Base-by-base conservation (phyloP, 495 filamentous ascomycete genomes). In the Evernia prunastri region DNA sequence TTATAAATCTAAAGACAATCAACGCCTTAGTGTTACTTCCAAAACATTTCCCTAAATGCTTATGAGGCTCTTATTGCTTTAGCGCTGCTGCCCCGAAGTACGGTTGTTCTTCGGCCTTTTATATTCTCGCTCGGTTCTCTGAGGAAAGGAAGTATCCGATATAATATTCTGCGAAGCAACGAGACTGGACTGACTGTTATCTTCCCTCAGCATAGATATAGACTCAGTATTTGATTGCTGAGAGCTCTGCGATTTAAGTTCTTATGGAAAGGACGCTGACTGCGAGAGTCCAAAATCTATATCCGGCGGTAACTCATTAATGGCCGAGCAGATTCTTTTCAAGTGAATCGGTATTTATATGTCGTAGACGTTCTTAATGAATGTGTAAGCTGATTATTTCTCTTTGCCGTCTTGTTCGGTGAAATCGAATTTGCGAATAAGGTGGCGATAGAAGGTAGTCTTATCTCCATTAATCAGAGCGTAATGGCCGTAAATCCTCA, bases 281-380 rank as follows among this genome's bases (percentile, higher is more conserved):
- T 59, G 36, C 12, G 57, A 43, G 20, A 59, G 57, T 0, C 42
- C 37, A 25, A 63, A 59, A 33, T 54, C 54, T 20, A 63, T 56
- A 40, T 33, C 35, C 17, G 51, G 4, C 54, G 60, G 73, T 60
- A 80, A 66, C n/a, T 75, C 56, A 68, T 77, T 68, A 57, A 81
- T 75, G 60, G 69, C 75, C n/a, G 45, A 64, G 25, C 45, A 56
- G 58, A 69, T 69, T 39, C 25, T 56, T 58, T 79, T 64, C 37
- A 76, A 72, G 42, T 78, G 72, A 35, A 54, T 66, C 13, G 71
- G 76, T 74, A 73, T 71, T 68, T 70, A 78, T 36, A 60, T 66
- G 59, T 80, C 70, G 69, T 77, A 80, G 43, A 80, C 53, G 56
- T 75, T 78, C 66, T 71, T 78, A 2, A 57, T 70, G 59, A 76